These are phyloP conservation scores for Penicillium cinerascens DNA, from an alignment of 495 filamentous ascomycete genomes.

Conservation along the genomic window DNA sequence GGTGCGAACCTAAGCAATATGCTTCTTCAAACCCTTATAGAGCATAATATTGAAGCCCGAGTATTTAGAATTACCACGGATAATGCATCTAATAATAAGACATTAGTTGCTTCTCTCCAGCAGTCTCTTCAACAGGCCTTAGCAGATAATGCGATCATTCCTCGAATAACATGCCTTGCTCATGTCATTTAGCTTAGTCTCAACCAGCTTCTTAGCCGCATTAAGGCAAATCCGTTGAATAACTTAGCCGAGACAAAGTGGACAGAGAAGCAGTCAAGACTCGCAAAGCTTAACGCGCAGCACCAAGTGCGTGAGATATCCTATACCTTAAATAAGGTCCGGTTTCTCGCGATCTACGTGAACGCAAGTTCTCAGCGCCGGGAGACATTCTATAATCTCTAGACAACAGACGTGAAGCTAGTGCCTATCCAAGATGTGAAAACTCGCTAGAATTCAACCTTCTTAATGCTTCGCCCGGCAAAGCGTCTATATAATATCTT, in stretches of 20 bases:
- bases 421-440: slow-evolving; percentile 17
- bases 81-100: slow-evolving; percentile 14
- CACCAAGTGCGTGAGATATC: too few species aligned
- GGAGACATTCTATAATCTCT: slow-evolving; percentile 9
- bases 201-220: slow-evolving; percentile 11
- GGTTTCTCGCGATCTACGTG: slow-evolving; percentile 8
- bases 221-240: slow-evolving; percentile 10
- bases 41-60: slow-evolving; percentile 6
- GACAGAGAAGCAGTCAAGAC: slow-evolving; percentile 5
- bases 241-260: slow-evolving; percentile 5
- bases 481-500: slow-evolving; percentile 6
- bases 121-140: background rate
- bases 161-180: slow-evolving; percentile 7
- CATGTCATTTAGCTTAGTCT: slow-evolving; percentile 14
- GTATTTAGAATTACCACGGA: slow-evolving; percentile 7
- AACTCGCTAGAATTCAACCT: slow-evolving; percentile 7
- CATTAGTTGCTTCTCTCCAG: background rate
- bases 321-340: slow-evolving; percentile 12
- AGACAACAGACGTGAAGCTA: slow-evolving; percentile 7
- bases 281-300: too few species aligned
- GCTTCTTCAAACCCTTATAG: background rate
- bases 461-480: slow-evolving; percentile 13
- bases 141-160: slow-evolving; percentile 3
- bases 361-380: slow-evolving; percentile 10
- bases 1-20: slow-evolving; percentile 3